phyloP scores from a whole-genome alignment of 1,284 basidiomycete species.

The Rhizopogon hawkerae region DNA sequence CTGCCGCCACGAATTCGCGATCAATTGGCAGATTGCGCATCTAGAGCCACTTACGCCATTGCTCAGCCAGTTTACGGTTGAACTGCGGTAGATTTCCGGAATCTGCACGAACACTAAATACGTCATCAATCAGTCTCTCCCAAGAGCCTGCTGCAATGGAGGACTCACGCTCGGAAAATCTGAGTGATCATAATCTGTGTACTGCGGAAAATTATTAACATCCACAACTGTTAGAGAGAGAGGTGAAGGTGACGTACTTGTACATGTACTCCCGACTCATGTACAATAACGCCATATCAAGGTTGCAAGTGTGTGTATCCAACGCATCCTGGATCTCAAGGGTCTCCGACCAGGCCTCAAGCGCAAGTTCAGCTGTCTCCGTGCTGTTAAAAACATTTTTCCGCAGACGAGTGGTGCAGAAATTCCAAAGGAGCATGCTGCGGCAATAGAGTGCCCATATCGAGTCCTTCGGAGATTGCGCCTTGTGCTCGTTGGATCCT shows the following conservation, averaged over 20 bases:
- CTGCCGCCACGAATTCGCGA: constrained; percentile 27
- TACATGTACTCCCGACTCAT: constrained; percentile 63
- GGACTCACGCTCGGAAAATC: constrained; percentile 53
- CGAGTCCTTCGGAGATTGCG: constrained; percentile 54
- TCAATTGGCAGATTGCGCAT: background rate
- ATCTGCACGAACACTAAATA: constrained; percentile 37
- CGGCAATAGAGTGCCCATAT: constrained; percentile 74
- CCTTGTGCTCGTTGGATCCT: constrained; percentile 31
- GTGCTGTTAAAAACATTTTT: constrained; percentile 35
- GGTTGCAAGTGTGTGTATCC: constrained; percentile 57
- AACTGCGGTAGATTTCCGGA: constrained; percentile 32
- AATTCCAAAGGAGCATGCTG: constrained; percentile 70
- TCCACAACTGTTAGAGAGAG: constrained; percentile 2
- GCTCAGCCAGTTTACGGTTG: constrained; percentile 59
- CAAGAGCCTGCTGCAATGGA: background rate
- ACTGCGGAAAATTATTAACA: constrained; percentile 30
- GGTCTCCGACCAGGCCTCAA: constrained; percentile 54
- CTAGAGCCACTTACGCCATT: constrained; percentile 55
- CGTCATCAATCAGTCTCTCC: background rate
- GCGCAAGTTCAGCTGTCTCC: constrained; percentile 49
- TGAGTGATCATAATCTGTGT: constrained; percentile 60
- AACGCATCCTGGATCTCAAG: constrained; percentile 57
- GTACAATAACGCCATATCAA: constrained; percentile 58
- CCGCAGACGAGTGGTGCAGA: constrained; percentile 46
- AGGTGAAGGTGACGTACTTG: constrained; percentile 45